Percentiles rank a stretch among this genome's conserved stretches.
Conservation (phyloP, 805 yeast genomes). For the Wickerhamomyces sydowiorum region DNA sequence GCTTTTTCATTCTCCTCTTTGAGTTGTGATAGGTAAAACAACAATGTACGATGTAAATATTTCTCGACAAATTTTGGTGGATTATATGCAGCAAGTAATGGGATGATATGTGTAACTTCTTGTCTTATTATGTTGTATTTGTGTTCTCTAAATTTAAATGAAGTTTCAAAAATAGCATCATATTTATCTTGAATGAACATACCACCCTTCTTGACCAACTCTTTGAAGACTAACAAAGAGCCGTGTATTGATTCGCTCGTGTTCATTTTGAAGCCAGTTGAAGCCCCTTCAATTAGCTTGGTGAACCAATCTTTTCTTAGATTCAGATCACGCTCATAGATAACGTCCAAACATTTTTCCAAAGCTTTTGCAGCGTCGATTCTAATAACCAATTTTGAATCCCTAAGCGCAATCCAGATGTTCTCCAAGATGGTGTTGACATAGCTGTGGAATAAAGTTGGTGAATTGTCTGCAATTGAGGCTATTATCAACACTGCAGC, state of each 20-base stretch:
- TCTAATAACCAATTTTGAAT: constrained; percentile 67
- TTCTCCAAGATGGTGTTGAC: constrained; percentile 74
- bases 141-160: constrained; percentile 71
- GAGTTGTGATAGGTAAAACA: constrained; percentile 71
- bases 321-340: constrained; percentile 70
- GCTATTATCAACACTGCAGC: constrained; percentile 83
- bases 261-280: constrained; percentile 46
- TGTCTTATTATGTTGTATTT: constrained; percentile 70
- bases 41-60: constrained; percentile 74
- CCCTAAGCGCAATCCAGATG: constrained; percentile 85
- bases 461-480: constrained; percentile 82
- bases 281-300: constrained; percentile 62
- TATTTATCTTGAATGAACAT: constrained; percentile 65
- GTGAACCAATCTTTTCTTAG: constrained; percentile 73
- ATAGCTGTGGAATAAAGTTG: constrained; percentile 74
- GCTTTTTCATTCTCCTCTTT: constrained; percentile 73
- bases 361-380: constrained; percentile 80
- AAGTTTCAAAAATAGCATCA: constrained; percentile 70
- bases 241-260: constrained; percentile 81
- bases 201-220: constrained; percentile 67
- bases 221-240: constrained; percentile 74
- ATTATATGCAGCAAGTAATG: constrained; percentile 75
- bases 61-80: constrained; percentile 70
- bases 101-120: constrained; percentile 80
- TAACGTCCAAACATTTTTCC: constrained; percentile 70